Base-by-base conservation (phyloP, 768 basidiomycete genomes). In the Tricholomella constricta region DNA sequence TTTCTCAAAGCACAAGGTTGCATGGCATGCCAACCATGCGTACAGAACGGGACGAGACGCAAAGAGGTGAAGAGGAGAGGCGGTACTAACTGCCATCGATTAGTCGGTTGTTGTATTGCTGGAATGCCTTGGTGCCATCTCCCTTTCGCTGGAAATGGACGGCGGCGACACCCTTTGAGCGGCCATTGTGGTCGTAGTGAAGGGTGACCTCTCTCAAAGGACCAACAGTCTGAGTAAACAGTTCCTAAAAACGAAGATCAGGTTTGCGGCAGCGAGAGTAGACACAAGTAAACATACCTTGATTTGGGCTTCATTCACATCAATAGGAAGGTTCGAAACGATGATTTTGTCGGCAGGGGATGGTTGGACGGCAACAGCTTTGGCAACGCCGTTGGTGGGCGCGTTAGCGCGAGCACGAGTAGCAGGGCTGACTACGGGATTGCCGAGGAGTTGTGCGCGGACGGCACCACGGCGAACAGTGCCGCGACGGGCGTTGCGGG, bases 71-170 rank as follows among this genome's bases (percentile, higher is more conserved):
- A 61, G 68, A 72, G 69, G 71, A 73, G 74, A 78, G 79, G 76
- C 77, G 84, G 81, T 90, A 98, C 97, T 94, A 90, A 99, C 97
- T 97, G 79, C 94, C 94, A 88, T 99, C 97, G 85, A 99, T 95
- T 77, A 98, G 89, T 70, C 97, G 89, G 77, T 91, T 92, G 83
- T 99, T 93, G 80, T 98, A 99, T 60, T 91, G 84, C 63, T 89
- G 81, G 72, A 86, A 94, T 2, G 97, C 97, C 80, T 88, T 92
- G 68, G 85, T 85, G 53, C 88, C 97, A 65, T 95, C 93, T 53
- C 94, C 95, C 65, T 86, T 88, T 64, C 81, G 83, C 62, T 78
- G 77, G 80, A 98, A 98, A 62, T 84, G 78, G 52, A 99, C 88
- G 12, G 88, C 82, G 31, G 96, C 96, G 55, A 87, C 79, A 52